phyloP scores from a whole-genome alignment of 805 yeast genomes.

The Jamesozyma gamospora region DNA sequence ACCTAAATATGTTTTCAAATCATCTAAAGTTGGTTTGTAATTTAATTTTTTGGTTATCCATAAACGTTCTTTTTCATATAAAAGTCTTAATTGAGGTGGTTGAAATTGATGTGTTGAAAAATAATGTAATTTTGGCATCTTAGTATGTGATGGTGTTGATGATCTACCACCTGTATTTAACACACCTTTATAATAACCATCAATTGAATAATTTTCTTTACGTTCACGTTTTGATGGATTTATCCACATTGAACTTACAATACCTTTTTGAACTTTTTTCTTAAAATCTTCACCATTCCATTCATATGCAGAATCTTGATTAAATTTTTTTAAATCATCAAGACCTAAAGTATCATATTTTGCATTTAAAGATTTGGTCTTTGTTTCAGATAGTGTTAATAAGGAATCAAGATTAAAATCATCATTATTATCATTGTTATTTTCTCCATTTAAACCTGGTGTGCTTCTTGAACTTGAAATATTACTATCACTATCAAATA shows the following conservation, averaged over 20 bases:
- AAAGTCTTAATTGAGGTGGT: conserved; percentile 62
- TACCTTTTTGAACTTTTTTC: conserved; percentile 43
- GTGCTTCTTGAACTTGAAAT: conserved; percentile 15
- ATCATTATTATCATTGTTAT: conserved; percentile 15
- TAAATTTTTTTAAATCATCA: conserved; percentile 68
- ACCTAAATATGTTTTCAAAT: conserved; percentile 33
- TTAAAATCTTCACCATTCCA: conserved; percentile 83
- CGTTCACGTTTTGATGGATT: conserved; percentile 80
- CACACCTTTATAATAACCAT: conserved; percentile 75
- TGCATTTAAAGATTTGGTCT: conserved; percentile 49
- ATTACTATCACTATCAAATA: conserved; percentile 29
- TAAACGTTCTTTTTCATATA: conserved; percentile 74
- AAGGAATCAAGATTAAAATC: conserved; percentile 51
- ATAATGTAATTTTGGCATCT: conserved; percentile 75
- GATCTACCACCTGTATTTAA: conserved; percentile 62
- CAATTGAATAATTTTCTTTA: conserved; percentile 78
- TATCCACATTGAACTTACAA: conserved; percentile 58
- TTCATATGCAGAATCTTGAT: conserved; percentile 68
- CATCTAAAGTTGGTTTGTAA: conserved; percentile 56
- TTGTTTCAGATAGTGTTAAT: conserved; percentile 49
- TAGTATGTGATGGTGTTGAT: conserved; percentile 46
- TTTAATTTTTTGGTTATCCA: conserved; percentile 60
- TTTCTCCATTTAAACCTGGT: conserved; percentile 17
- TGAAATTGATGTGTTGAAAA: conserved; percentile 87
- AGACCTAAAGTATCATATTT: conserved; percentile 61